A percentile compares a stretch with the other conserved stretches of the same genome.
Evolutionary conservation across 345 rosid genomes (phyloP).

Genomic region (Ailanthus altissimus): DNA sequence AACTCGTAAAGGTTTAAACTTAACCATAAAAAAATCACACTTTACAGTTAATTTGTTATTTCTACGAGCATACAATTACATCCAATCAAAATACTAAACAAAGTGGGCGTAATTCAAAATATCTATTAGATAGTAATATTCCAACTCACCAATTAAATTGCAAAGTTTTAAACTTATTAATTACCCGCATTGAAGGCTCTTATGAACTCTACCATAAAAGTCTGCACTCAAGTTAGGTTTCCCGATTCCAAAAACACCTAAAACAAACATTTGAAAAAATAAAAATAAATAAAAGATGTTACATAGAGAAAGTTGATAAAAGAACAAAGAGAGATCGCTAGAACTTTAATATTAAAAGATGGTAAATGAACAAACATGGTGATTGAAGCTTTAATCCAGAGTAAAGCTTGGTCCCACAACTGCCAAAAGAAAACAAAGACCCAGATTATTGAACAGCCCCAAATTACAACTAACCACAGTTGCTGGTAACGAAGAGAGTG

Average conservation of each 20-base stretch:
- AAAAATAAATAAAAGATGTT: neutral
- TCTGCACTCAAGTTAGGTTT: slow-evolving; percentile 67
- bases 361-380: slow-evolving; percentile 44
- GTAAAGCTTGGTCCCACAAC: slow-evolving; percentile 64
- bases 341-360: neutral
- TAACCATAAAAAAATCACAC: neutral
- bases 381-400: slow-evolving; percentile 78
- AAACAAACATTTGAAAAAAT: slow-evolving; percentile 1
- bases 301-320: neutral
- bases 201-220: slow-evolving; percentile 62
- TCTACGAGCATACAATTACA: neutral
- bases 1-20: too few relatives aligned
- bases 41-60: neutral
- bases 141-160: neutral
- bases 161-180: neutral
- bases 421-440: slow-evolving; percentile 35
- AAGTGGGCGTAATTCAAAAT: neutral
- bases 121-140: neutral
- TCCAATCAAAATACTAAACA: neutral
- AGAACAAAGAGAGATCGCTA: neutral
- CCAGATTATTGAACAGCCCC: neutral
- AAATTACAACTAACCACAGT: slow-evolving; percentile 6
- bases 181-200: slow-evolving; percentile 75
- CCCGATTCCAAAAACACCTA: slow-evolving; percentile 50
- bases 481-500: neutral